phyloP scores from a whole-genome alignment of 2,329 filamentous ascomycete genomes.

The Penicillium sp. region DNA sequence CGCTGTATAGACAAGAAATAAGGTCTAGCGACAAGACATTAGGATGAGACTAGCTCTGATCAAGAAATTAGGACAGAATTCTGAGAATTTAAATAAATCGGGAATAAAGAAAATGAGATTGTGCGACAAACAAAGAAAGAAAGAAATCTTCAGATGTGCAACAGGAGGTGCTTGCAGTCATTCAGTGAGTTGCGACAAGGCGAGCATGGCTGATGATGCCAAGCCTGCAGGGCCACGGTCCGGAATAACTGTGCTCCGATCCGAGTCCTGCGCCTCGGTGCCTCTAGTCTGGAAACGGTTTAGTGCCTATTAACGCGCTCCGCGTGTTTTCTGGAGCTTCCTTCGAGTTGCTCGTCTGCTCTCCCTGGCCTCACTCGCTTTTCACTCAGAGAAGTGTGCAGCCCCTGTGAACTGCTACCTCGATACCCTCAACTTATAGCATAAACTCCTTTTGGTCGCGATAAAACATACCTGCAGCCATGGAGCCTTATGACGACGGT shows the following conservation, averaged over 20 bases:
- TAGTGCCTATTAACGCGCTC: slow-evolving; percentile 16
- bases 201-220: neutral
- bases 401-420: neutral
- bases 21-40: slow-evolving; percentile 13
- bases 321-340: slow-evolving; percentile 22
- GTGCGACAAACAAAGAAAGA: neutral
- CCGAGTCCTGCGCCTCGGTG: slow-evolving; percentile 3
- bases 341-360: slow-evolving; percentile 8
- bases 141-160: neutral
- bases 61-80: neutral
- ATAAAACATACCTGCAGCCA: slow-evolving; percentile 14
- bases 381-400: neutral
- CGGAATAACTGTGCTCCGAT: slow-evolving; percentile 15
- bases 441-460: neutral
- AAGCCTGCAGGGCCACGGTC: neutral
- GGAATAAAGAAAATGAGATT: neutral
- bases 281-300: slow-evolving; percentile 15
- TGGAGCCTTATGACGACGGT: slow-evolving; percentile 37
- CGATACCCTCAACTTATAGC: neutral
- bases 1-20: slow-evolving; percentile 16
- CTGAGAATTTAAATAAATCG: neutral
- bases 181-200: neutral
- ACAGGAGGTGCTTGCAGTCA: neutral
- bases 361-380: neutral
- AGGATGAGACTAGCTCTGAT: slow-evolving; percentile 15